Conservation (phyloP, 139 green algal genomes). For the Spirogloea muscicola region DNA sequence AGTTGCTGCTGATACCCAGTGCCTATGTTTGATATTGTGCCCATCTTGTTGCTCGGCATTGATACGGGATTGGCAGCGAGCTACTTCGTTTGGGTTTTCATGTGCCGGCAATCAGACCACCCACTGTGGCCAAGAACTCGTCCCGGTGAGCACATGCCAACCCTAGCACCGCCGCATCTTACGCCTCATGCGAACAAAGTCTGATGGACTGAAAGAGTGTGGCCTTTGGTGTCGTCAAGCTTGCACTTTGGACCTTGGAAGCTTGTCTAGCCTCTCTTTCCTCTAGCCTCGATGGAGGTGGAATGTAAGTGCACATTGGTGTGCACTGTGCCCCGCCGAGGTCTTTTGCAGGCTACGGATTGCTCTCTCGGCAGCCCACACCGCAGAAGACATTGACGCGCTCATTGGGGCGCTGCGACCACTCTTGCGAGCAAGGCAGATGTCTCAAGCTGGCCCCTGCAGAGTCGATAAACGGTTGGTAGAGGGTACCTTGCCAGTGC, state of each 20-base stretch:
- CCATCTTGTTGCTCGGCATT: background rate
- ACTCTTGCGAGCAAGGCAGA: too few species aligned
- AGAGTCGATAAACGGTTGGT: too few species aligned
- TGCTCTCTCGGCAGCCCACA: conserved; percentile 28
- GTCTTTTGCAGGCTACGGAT: conserved; percentile 12
- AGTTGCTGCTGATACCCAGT: background rate
- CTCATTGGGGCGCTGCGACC: conserved; percentile 19
- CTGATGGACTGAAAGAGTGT: too few species aligned
- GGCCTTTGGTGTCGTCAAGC: background rate
- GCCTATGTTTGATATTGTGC: background rate
- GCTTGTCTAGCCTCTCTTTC: background rate
- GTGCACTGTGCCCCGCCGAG: background rate
- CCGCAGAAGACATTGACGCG: conserved; percentile 1
- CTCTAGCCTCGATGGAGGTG: background rate
- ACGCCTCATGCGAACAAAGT: background rate
- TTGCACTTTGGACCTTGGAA: background rate
- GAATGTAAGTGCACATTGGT: background rate
- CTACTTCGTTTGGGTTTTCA: conserved; percentile 73
- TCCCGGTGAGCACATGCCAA: conserved; percentile 51
- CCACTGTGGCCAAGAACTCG: conserved; percentile 80
- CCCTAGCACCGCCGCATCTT: background rate
- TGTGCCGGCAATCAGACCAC: conserved; percentile 85
- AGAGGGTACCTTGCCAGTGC: too few species aligned
- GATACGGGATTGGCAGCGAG: background rate
- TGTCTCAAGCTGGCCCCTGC: too few species aligned